Evolutionary conservation across 1,284 basidiomycete genomes (phyloP).

Genomic region (Pascua guehoae): DNA sequence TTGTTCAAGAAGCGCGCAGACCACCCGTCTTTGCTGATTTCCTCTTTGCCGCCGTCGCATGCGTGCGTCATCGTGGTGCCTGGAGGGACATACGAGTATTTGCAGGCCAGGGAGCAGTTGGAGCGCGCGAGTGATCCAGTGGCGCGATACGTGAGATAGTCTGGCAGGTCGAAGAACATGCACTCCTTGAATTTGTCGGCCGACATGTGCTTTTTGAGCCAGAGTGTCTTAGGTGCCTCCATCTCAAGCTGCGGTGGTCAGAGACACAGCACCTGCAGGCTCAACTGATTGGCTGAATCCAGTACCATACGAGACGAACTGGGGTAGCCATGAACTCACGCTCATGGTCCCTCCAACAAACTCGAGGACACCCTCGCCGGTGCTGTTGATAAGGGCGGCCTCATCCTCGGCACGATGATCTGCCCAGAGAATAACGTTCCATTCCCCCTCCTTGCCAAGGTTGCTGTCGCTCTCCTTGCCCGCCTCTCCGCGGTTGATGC

Average conservation of each 20-base stretch:
- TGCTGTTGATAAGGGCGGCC: slow-evolving; percentile 82
- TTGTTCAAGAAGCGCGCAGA: slow-evolving; percentile 77
- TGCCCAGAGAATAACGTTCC: slow-evolving; percentile 88
- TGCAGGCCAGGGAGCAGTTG: slow-evolving; percentile 91
- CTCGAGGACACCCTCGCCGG: slow-evolving; percentile 78
- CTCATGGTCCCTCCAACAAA: slow-evolving; percentile 98
- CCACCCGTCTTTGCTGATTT: slow-evolving; percentile 63
- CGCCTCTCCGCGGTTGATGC: slow-evolving; percentile 60
- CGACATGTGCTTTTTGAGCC: slow-evolving; percentile 88
- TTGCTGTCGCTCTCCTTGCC: slow-evolving; percentile 33
- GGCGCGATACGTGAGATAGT: slow-evolving; percentile 91
- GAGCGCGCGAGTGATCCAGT: slow-evolving; percentile 77
- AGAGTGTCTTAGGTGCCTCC: slow-evolving; percentile 94
- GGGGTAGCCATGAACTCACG: slow-evolving; percentile 55
- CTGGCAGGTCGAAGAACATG: slow-evolving; percentile 96
- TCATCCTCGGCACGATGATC: slow-evolving; percentile 86
- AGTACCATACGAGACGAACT: not conserved
- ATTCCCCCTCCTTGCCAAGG: slow-evolving; percentile 61
- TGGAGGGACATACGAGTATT: slow-evolving; percentile 90
- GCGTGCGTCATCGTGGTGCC: slow-evolving; percentile 46
- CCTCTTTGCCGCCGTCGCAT: slow-evolving; percentile 39
- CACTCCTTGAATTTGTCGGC: slow-evolving; percentile 69
- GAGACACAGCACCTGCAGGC: not conserved
- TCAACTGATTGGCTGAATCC: no score
- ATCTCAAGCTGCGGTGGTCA: slow-evolving; percentile 70